Evolutionary conservation across 1,139 yeast genomes (phyloP).

Genomic region (Protomyces inundatus): DNA sequence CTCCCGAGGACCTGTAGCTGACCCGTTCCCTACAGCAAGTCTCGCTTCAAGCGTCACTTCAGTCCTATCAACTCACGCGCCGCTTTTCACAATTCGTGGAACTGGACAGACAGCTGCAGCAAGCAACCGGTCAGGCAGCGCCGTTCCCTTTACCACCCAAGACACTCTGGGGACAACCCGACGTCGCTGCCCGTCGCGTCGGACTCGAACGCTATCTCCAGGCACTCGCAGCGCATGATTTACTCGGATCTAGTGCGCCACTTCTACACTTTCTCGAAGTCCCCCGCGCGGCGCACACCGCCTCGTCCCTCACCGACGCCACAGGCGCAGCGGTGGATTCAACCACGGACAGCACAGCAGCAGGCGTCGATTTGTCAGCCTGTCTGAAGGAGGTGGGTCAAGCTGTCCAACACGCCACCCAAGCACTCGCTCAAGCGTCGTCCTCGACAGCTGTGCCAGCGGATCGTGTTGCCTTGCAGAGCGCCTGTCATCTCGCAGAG

Average conservation of each 20-base stretch:
- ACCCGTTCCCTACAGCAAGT: conserved; percentile 28
- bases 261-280: conserved; percentile 13
- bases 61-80: conserved; percentile 38
- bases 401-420: conserved; percentile 13
- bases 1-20: not conserved
- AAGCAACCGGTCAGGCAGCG: conserved; percentile 38
- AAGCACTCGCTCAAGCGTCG: not conserved
- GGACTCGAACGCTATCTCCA: conserved; percentile 49
- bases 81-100: conserved; percentile 48
- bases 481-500: not conserved
- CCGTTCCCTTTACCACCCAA: conserved; percentile 46
- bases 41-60: conserved; percentile 30
- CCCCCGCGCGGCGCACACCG: not conserved
- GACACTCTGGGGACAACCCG: conserved; percentile 33
- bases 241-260: not conserved
- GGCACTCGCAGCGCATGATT: conserved; percentile 41
- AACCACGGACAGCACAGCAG: not conserved
- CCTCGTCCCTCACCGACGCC: not conserved
- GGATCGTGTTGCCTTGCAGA: not conserved
- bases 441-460: not conserved
- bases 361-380: conserved; percentile 9
- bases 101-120: conserved; percentile 42
- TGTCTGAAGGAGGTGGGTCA: conserved; percentile 5
- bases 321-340: not conserved
- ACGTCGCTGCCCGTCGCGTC: conserved; percentile 45